phyloP scores from a whole-genome alignment of 2,329 filamentous ascomycete species.

The Trichoderma sp. region DNA sequence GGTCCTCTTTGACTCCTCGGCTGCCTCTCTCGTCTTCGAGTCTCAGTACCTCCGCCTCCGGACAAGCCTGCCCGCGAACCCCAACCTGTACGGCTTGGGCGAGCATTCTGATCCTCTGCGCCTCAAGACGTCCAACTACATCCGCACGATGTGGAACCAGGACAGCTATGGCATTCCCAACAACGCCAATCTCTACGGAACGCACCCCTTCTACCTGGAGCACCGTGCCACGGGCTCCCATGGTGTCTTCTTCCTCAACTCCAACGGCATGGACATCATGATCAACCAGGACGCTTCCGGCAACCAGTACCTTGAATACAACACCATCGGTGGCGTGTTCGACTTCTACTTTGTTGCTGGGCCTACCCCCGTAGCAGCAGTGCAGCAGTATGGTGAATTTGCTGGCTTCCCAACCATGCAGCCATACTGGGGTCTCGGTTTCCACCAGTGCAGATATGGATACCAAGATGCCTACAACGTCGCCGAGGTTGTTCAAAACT shows the following conservation, averaged over 20 bases:
- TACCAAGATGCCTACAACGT: slow-evolving; percentile 71
- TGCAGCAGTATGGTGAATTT: slow-evolving; percentile 65
- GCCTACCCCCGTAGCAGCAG: slow-evolving; percentile 64
- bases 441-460: slow-evolving; percentile 81
- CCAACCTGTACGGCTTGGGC: slow-evolving; percentile 74
- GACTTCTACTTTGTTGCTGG: slow-evolving; percentile 80
- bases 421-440: slow-evolving; percentile 78
- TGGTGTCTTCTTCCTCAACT: slow-evolving; percentile 73
- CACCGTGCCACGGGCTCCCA: slow-evolving; percentile 50
- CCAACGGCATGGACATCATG: slow-evolving; percentile 72
- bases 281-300: slow-evolving; percentile 58
- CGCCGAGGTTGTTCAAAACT: slow-evolving; percentile 64
- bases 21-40: slow-evolving; percentile 67
- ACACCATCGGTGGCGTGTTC: slow-evolving; percentile 72
- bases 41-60: slow-evolving; percentile 72
- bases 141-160: slow-evolving; percentile 66
- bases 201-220: slow-evolving; percentile 76
- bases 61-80: slow-evolving; percentile 64
- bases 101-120: slow-evolving; percentile 72
- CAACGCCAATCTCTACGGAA: slow-evolving; percentile 69
- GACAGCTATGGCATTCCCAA: slow-evolving; percentile 63
- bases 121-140: slow-evolving; percentile 60
- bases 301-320: slow-evolving; percentile 75
- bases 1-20: slow-evolving; percentile 68
- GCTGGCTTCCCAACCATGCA: slow-evolving; percentile 74